Evolutionary conservation across 345 rosid genomes (phyloP).

Genomic region (Acer negundo): DNA sequence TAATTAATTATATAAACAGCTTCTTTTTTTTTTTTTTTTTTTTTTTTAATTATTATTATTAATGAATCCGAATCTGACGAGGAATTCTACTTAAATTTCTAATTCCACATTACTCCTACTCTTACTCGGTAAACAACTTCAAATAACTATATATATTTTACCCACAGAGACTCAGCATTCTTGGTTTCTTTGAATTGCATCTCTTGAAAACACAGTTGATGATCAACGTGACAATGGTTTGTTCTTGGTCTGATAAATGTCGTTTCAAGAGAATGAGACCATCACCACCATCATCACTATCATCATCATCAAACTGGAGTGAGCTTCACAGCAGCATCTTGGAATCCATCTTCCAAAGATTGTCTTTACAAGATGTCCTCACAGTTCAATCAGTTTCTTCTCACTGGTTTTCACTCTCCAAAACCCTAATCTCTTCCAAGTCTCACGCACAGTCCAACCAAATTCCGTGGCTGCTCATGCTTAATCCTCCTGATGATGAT

Average conservation of each 20-base stretch:
- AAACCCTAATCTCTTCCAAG: not conserved
- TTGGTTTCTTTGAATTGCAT: not conserved
- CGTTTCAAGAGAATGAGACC: not conserved
- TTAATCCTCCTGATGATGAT: no score
- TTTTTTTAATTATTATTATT: no score
- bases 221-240: not conserved
- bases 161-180: not conserved
- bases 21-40: no score
- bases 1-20: no score
- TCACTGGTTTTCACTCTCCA: no score
- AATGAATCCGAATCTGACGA: not conserved
- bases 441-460: not conserved
- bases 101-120: not conserved
- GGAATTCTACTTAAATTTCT: not conserved
- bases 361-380: no score
- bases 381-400: no score
- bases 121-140: not conserved
- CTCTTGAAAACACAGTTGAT: no score
- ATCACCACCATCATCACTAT: not conserved
- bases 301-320: not conserved
- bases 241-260: not conserved
- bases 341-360: not conserved
- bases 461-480: not conserved
- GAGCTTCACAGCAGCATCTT: not conserved
- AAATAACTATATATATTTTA: not conserved